phyloP scores from a whole-genome alignment of 2,329 filamentous ascomycete genomes.

The Penicillium sumatraense region DNA sequence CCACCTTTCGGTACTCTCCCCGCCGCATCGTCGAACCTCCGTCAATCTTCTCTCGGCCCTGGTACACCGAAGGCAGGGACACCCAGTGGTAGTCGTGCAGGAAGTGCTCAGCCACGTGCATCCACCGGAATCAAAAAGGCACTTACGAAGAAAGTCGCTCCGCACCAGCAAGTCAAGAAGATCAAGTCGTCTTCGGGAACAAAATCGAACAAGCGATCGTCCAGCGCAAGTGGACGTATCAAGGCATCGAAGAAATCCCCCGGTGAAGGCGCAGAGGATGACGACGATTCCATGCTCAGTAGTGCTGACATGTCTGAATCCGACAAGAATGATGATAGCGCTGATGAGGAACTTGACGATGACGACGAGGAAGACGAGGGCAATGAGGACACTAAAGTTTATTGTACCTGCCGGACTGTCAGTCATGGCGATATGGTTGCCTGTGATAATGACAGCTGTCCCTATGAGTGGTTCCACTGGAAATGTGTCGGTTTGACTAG shows the following conservation, averaged over 20 bases:
- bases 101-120: conserved; percentile 60
- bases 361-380: conserved; percentile 56
- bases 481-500: conserved; percentile 65
- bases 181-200: conserved; percentile 39
- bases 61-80: conserved; percentile 67
- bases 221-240: conserved; percentile 43
- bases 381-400: conserved; percentile 64
- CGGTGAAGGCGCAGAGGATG: conserved; percentile 45
- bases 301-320: conserved; percentile 55
- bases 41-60: conserved; percentile 65
- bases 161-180: conserved; percentile 55
- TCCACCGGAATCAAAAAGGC: conserved; percentile 49
- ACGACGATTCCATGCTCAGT: conserved; percentile 59
- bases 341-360: conserved; percentile 50
- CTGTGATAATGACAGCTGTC: conserved; percentile 68
- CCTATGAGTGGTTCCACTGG: conserved; percentile 71
- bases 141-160: conserved; percentile 59
- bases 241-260: conserved; percentile 49
- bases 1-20: conserved; percentile 59
- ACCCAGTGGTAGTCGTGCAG: conserved; percentile 57
- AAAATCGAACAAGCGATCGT: conserved; percentile 49
- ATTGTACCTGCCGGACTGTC: conserved; percentile 69
- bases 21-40: conserved; percentile 58
- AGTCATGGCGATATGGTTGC: conserved; percentile 71
- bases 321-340: conserved; percentile 41